Evolutionary conservation across 1,284 basidiomycete species (phyloP).

Genomic region (Pascua guehoae): DNA sequence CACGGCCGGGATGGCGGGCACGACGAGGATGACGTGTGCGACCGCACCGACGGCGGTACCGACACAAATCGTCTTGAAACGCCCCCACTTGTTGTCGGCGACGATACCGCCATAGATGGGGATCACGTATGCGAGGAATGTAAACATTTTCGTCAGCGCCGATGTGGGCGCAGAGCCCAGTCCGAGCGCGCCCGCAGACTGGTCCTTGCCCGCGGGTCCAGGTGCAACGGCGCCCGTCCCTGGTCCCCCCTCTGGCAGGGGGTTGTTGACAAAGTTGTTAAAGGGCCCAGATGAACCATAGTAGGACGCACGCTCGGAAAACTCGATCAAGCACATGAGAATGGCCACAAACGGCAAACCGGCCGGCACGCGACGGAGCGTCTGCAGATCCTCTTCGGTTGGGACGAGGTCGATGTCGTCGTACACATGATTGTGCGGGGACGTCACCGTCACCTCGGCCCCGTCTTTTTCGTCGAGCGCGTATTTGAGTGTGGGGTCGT

Average conservation of each 20-base stretch:
- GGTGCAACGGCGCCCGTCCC: conserved; percentile 66
- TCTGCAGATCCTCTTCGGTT: conserved; percentile 11
- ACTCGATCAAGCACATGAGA: conserved; percentile 46
- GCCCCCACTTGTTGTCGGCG: conserved; percentile 60
- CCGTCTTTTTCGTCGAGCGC: too few species aligned
- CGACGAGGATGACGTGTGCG: conserved; percentile 42
- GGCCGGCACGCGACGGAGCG: conserved; percentile 12
- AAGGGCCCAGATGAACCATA: conserved; percentile 17
- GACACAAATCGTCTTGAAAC: conserved; percentile 67
- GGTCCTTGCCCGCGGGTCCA: conserved; percentile 57
- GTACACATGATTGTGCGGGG: not conserved
- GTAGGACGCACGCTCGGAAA: conserved; percentile 40
- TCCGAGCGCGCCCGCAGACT: conserved; percentile 58
- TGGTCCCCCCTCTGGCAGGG: conserved; percentile 61
- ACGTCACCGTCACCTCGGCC: too few species aligned
- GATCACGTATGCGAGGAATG: conserved; percentile 35
- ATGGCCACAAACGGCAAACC: conserved; percentile 9
- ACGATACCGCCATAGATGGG: conserved; percentile 54
- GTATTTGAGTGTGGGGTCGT: too few species aligned
- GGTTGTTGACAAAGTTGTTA: conserved; percentile 33
- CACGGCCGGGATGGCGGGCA: conserved; percentile 44
- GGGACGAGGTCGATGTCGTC: conserved; percentile 10
- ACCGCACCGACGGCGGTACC: conserved; percentile 39
- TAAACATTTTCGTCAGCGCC: conserved; percentile 35
- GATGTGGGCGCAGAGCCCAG: conserved; percentile 30